A percentile compares a stretch with the other conserved stretches of the same genome.
Evolutionary conservation across 164 flowering plant species (phyloP).

Genomic region (Chloranthus sessilifolius): DNA sequence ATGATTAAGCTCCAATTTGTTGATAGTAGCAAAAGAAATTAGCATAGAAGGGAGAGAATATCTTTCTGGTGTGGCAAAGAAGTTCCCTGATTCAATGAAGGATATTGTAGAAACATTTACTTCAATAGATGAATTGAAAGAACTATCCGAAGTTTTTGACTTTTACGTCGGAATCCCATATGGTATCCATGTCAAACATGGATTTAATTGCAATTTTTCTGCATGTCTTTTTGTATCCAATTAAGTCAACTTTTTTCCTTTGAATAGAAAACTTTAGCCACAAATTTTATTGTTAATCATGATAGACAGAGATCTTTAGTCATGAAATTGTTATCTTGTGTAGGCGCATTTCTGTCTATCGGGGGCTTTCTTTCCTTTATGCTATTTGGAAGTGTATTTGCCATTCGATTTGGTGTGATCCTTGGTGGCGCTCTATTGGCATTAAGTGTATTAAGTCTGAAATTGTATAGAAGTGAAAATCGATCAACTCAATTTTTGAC

Average conservation of each 20-base stretch:
- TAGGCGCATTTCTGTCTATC: conserved; percentile 67
- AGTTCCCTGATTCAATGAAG: conserved; percentile 73
- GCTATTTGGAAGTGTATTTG: conserved; percentile 75
- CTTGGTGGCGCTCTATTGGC: conserved; percentile 84
- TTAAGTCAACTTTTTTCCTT: too few species aligned
- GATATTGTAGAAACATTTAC: conserved; percentile 74
- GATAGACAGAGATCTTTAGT: too few species aligned
- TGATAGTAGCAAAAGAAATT: conserved; percentile 46
- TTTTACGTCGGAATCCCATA: conserved; percentile 88
- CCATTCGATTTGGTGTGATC: conserved; percentile 87
- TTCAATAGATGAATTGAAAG: conserved; percentile 36
- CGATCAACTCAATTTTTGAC: conserved; percentile 42
- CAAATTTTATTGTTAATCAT: too few species aligned
- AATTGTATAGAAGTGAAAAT: conserved; percentile 52
- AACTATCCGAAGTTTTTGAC: conserved; percentile 55
- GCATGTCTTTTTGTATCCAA: too few species aligned
- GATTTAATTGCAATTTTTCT: background rate
- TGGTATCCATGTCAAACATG: conserved; percentile 38
- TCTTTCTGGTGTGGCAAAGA: conserved; percentile 52
- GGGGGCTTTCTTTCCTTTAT: conserved; percentile 89
- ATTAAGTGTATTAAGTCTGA: conserved; percentile 63
- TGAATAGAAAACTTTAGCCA: too few species aligned
- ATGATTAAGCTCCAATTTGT: too few species aligned
- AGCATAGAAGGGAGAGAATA: conserved; percentile 62
- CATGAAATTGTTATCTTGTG: conserved; percentile 14